Evolutionary conservation across 495 filamentous ascomycete species (phyloP).

Genomic region (Neurospora sp.): DNA sequence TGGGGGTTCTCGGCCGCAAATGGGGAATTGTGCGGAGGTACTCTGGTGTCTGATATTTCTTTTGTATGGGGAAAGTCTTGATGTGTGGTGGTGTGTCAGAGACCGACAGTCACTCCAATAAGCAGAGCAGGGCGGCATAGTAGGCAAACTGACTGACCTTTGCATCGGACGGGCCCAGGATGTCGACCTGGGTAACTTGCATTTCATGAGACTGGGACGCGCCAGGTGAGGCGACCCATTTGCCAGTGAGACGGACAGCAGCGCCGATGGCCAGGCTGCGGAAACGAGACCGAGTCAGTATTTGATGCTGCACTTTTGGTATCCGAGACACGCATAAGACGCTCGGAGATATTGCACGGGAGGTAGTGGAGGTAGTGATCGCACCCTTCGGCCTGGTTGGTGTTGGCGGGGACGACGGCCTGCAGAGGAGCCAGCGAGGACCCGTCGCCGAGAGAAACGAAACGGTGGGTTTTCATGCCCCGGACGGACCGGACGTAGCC

Average conservation of each 20-base stretch:
- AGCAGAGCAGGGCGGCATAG: neutral
- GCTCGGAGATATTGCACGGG: neutral
- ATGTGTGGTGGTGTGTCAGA: slow-evolving; percentile 13
- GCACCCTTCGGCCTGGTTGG: slow-evolving; percentile 68
- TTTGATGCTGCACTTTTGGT: neutral
- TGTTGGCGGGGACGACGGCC: slow-evolving; percentile 54
- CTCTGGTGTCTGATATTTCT: slow-evolving; percentile 85
- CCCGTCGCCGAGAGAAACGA: slow-evolving; percentile 81
- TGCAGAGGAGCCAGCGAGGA: slow-evolving; percentile 72
- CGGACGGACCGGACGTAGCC: slow-evolving; percentile 80
- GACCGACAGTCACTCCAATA: neutral
- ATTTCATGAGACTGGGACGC: slow-evolving; percentile 73
- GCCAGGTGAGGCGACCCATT: slow-evolving; percentile 66
- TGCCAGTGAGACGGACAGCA: slow-evolving; percentile 67
- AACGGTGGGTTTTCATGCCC: slow-evolving; percentile 72
- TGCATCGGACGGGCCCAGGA: slow-evolving; percentile 69
- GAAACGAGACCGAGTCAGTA: slow-evolving; percentile 17
- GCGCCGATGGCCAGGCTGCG: slow-evolving; percentile 69
- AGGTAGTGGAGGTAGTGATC: slow-evolving; percentile 24
- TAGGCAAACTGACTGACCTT: slow-evolving; percentile 46
- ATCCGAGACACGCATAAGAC: slow-evolving; percentile 16
- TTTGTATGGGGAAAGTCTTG: slow-evolving; percentile 83
- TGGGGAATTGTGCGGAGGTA: slow-evolving; percentile 85
- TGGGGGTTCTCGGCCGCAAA: slow-evolving; percentile 72
- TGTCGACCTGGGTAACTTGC: slow-evolving; percentile 52